phyloP scores from a whole-genome alignment of 2,329 filamentous ascomycete genomes.

The Periconia sp. region DNA sequence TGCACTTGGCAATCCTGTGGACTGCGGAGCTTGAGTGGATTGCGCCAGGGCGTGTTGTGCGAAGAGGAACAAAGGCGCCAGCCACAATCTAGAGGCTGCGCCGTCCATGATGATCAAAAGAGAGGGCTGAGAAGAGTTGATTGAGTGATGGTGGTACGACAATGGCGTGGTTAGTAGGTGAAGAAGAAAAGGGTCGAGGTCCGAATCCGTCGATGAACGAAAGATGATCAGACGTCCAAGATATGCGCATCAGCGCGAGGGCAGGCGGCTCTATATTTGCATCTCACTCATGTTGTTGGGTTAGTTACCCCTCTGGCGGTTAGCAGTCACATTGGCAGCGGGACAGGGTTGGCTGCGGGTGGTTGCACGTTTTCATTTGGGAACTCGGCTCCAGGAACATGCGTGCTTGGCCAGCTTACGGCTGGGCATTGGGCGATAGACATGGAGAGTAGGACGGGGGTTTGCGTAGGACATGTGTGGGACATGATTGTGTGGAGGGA shows the following conservation, averaged over 20 bases:
- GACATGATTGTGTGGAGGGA: conserved; percentile 1
- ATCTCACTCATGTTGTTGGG: conserved; percentile 5
- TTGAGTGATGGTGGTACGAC: conserved; percentile 24
- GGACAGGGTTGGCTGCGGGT: conserved; percentile 24
- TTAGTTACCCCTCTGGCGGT: conserved; percentile 29
- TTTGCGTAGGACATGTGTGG: too few species aligned
- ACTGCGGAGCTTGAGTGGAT: conserved; percentile 9
- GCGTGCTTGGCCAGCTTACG: conserved; percentile 25
- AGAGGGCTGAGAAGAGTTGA: conserved; percentile 16
- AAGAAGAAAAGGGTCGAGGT: conserved; percentile 19
- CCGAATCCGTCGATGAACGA: conserved; percentile 3
- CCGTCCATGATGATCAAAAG: conserved; percentile 27
- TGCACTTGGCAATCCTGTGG: conserved; percentile 14
- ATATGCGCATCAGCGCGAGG: conserved; percentile 27
- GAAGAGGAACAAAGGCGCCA: conserved; percentile 31
- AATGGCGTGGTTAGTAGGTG: conserved; percentile 24
- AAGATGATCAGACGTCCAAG: conserved; percentile 8
- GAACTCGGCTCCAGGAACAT: conserved; percentile 23
- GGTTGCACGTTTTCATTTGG: conserved; percentile 28
- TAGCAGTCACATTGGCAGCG: conserved; percentile 31
- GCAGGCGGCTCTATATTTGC: conserved; percentile 40
- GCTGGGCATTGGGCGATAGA: conserved; percentile 32
- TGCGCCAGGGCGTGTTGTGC: conserved; percentile 23
- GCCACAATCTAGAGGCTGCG: conserved; percentile 21
- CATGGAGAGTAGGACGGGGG: conserved; percentile 2